Evolutionary conservation across 1,139 yeast species (phyloP).

Genomic region (Wickerhamomyces sp.): DNA sequence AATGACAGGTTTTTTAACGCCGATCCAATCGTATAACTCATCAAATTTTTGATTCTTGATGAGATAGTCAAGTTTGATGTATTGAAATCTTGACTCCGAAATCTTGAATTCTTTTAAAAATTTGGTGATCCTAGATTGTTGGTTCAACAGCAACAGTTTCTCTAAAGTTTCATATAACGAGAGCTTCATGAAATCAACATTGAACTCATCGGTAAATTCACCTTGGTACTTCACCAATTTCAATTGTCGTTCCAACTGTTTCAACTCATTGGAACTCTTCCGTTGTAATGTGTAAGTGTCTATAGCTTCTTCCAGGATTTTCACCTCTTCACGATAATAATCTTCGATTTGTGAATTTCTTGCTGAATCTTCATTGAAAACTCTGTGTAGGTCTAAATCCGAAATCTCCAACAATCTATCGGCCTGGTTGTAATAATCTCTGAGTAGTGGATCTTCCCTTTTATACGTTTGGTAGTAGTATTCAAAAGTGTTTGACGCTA

Average conservation of each 20-base stretch:
- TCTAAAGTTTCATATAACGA: conserved; percentile 54
- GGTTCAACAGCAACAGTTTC: conserved; percentile 51
- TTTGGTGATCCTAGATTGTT: conserved; percentile 50
- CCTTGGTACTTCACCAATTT: conserved; percentile 48
- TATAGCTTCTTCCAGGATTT: conserved; percentile 22
- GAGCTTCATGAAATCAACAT: conserved; percentile 45
- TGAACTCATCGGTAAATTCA: conserved; percentile 49
- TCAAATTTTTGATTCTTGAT: conserved; percentile 54
- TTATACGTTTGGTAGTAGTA: conserved; percentile 31
- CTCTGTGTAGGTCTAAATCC: conserved; percentile 30
- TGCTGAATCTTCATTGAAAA: conserved; percentile 24
- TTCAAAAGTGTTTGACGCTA: conserved; percentile 40
- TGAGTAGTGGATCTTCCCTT: conserved; percentile 32
- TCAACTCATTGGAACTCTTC: conserved; percentile 23
- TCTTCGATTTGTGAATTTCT: background rate
- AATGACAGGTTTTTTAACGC: conserved; percentile 58
- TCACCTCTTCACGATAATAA: conserved; percentile 7
- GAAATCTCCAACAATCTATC: conserved; percentile 47
- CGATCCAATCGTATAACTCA: conserved; percentile 45
- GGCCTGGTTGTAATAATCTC: conserved; percentile 56
- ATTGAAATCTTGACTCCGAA: conserved; percentile 59
- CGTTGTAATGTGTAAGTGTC: conserved; percentile 21
- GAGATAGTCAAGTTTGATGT: conserved; percentile 52
- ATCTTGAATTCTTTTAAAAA: conserved; percentile 59
- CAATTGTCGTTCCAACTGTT: conserved; percentile 43